Percentiles rank a stretch among this genome's conserved stretches.
phyloP scores from a whole-genome alignment of 2,329 filamentous ascomycete species.

The Aspergillus pseudonomiae region DNA sequence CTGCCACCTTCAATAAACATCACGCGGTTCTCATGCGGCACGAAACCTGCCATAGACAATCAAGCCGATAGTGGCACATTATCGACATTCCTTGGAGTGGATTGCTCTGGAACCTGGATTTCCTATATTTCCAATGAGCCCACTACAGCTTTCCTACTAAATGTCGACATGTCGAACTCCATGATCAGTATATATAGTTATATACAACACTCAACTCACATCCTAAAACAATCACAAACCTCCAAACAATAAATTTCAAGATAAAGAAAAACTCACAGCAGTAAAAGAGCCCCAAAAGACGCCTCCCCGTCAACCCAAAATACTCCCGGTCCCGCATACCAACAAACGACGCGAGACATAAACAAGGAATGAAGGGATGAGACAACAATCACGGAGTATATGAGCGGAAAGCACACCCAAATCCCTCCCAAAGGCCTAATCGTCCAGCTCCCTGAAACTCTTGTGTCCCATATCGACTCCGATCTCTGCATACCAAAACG shows the following conservation, averaged over 20 bases:
- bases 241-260: too few relatives aligned
- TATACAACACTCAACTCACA: too few relatives aligned
- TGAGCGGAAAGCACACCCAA: not conserved
- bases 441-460: not conserved
- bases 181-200: too few relatives aligned
- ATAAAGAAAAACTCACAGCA: not conserved
- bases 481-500: not conserved
- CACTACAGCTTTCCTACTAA: too few relatives aligned
- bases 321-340: not conserved
- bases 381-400: not conserved
- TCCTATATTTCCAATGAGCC: too few relatives aligned
- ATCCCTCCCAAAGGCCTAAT: not conserved
- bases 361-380: conserved; percentile 1
- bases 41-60: not conserved
- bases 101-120: too few relatives aligned
- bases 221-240: too few relatives aligned
- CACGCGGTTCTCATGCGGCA: not conserved
- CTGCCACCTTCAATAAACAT: not conserved
- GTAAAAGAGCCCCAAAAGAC: not conserved
- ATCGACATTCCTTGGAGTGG: too few relatives aligned
- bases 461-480: not conserved
- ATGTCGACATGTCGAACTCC: too few relatives aligned
- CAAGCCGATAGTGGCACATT: not conserved
- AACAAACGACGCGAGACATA: not conserved
- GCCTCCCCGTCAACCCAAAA: not conserved